A percentile compares a stretch with the other conserved stretches of the same genome.
These are phyloP conservation scores for Clavispora asparagi DNA, from an alignment of 805 yeast genomes.

Conservation along the genomic window DNA sequence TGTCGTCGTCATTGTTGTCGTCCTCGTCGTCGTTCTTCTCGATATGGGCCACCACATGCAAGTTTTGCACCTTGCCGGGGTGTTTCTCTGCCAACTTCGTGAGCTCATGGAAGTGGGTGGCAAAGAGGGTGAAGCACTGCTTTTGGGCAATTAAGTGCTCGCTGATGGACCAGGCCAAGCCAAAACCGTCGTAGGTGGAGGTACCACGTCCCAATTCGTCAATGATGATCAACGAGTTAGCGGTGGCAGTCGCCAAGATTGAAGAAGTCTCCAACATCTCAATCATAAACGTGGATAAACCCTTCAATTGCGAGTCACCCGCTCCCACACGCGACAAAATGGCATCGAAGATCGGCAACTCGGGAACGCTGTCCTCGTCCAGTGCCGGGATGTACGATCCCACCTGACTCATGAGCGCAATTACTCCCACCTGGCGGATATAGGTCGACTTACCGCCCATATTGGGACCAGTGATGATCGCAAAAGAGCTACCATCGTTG, in stretches of 20 bases:
- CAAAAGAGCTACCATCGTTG: constrained; percentile 50
- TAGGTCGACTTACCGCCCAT: constrained; percentile 98
- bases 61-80: constrained; percentile 58
- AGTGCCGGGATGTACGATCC: constrained; percentile 85
- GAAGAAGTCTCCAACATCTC: constrained; percentile 95
- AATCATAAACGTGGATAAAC: constrained; percentile 93
- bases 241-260: constrained; percentile 73
- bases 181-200: constrained; percentile 87
- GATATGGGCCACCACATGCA: constrained; percentile 92
- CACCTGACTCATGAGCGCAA: constrained; percentile 80
- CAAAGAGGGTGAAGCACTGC: constrained; percentile 80
- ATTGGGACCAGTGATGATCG: constrained; percentile 90
- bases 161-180: constrained; percentile 94
- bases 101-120: constrained; percentile 96
- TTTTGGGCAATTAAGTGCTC: constrained; percentile 72
- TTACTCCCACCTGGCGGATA: constrained; percentile 84
- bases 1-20: constrained; percentile 48
- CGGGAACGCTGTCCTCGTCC: constrained; percentile 45
- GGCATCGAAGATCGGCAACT: constrained; percentile 81
- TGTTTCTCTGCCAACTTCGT: constrained; percentile 69
- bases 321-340: constrained; percentile 98
- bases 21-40: constrained; percentile 39
- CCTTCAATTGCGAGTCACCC: constrained; percentile 94
- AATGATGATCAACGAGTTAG: constrained; percentile 75
- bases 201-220: constrained; percentile 98